Base-by-base conservation (phyloP, 208 protist species). In the Trypanosoma brucei region DNA sequence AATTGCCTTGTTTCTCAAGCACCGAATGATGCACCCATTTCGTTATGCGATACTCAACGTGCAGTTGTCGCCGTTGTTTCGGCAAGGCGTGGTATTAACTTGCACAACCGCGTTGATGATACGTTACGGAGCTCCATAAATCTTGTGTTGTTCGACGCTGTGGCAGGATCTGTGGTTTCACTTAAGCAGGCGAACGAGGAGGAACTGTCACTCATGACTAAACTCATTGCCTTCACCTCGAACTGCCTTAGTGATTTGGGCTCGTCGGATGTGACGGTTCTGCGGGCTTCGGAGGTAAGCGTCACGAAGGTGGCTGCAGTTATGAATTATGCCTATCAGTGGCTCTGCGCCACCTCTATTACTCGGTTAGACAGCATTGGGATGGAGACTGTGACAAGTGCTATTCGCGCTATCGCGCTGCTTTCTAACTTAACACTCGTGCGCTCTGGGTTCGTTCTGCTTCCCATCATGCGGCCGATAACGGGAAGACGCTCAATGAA, bases 131-230 rank as follows among this genome's bases (percentile, higher is more conserved):
- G 81, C 59, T 88, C 84, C 8, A 79, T 93, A 11, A 90, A 95
- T 65, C 73, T 93, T 7, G 75, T 95, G 42, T 74, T 95, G n/a
- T 95, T 95, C 59, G 89, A 95, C 54, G 68, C 71, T 36, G 77
- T 95, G 30, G 85, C 84, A 44, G 89, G 92, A 63, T 79, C 75
- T 22, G 83, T 93, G n/a, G 78, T 83, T 40, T 81, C 68, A 31
- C 70, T 95, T 39, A 86, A 78, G 3, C 54, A 65, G 48, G 79
- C 86, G 11, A 81, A 67, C 31, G 75, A 62, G 40, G 70, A 45
- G 49, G 84, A 86, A 7, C 72, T 81, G 50, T 67, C 80, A 3
- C 69, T 81, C 50, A 73, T 95, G 3, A 72, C 80, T 11, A 70
- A 83, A 59, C 73, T 95, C 14, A 81, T 92, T 52, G 81, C 84